These are phyloP conservation scores for Beauveria sp. DNA, from an alignment of 2,329 filamentous ascomycete genomes.

Conservation along the genomic window DNA sequence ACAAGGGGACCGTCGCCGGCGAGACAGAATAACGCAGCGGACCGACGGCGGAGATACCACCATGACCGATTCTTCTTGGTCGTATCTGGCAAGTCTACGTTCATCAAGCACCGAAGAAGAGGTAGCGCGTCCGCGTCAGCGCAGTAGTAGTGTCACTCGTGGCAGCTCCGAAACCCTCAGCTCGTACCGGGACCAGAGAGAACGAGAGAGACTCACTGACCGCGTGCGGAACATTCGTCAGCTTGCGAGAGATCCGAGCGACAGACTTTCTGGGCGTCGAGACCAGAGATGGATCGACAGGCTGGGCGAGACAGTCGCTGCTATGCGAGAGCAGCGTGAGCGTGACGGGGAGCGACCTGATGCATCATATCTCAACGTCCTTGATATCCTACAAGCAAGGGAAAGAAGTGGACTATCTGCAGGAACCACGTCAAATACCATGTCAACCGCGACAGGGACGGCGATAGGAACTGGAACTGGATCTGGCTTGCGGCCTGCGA, in stretches of 20 bases:
- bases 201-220: conserved; percentile 28
- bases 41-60: conserved; percentile 16
- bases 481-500: background rate
- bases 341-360: conserved; percentile 19
- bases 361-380: conserved; percentile 27
- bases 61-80: conserved; percentile 15
- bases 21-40: conserved; percentile 33
- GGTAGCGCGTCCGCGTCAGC: conserved; percentile 23
- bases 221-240: conserved; percentile 28
- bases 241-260: conserved; percentile 22
- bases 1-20: conserved; percentile 43
- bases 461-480: background rate
- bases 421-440: background rate
- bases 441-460: background rate
- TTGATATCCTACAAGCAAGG: conserved; percentile 30
- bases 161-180: conserved; percentile 32
- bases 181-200: conserved; percentile 30
- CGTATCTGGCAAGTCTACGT: conserved; percentile 16
- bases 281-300: conserved; percentile 28
- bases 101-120: conserved; percentile 19
- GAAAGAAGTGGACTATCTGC: conserved; percentile 17
- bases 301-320: conserved; percentile 28
- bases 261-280: conserved; percentile 17
- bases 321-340: conserved; percentile 29
- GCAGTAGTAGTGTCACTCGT: conserved; percentile 29